Evolutionary conservation across 2,329 filamentous ascomycete species (phyloP).

Genomic region (Coniochaeta sp.): DNA sequence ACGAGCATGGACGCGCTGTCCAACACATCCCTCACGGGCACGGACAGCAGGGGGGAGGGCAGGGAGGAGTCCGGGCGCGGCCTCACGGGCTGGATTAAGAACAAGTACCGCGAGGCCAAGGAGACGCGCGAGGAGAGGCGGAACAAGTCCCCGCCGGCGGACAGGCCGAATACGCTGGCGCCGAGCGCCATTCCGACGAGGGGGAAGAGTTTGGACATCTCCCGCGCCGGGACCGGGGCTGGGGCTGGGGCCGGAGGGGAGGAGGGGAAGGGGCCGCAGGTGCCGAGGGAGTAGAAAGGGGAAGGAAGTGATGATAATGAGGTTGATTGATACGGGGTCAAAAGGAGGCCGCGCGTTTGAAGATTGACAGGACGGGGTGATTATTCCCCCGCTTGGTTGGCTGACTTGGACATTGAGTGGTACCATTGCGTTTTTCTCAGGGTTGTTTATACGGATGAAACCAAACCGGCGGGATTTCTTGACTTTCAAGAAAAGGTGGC

Average conservation of each 20-base stretch:
- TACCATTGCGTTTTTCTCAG: too few relatives aligned
- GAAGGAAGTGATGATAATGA: neutral
- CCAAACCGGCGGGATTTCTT: too few relatives aligned
- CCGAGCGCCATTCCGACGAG: neutral
- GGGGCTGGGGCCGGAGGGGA: neutral
- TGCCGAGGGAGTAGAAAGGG: too few relatives aligned
- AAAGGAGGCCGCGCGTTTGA: too few relatives aligned
- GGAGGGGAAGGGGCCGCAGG: neutral
- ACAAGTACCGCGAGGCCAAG: slow-evolving; percentile 53
- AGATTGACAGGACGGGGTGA: too few relatives aligned
- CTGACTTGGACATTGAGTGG: too few relatives aligned
- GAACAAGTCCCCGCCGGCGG: slow-evolving; percentile 48
- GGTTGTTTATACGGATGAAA: too few relatives aligned
- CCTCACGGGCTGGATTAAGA: slow-evolving; percentile 51
- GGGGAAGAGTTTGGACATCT: neutral
- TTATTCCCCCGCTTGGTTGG: too few relatives aligned
- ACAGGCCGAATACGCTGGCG: slow-evolving; percentile 13
- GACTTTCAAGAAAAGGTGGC: too few relatives aligned
- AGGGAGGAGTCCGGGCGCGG: slow-evolving; percentile 41
- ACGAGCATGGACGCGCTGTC: slow-evolving; percentile 30
- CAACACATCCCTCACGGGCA: slow-evolving; percentile 22
- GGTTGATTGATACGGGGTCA: too few relatives aligned
- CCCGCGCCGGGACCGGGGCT: too few relatives aligned
- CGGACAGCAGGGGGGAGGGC: slow-evolving; percentile 25
- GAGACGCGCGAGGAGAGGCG: slow-evolving; percentile 48